phyloP scores from a whole-genome alignment of 306 rosid species.

The Betula pendula region DNA sequence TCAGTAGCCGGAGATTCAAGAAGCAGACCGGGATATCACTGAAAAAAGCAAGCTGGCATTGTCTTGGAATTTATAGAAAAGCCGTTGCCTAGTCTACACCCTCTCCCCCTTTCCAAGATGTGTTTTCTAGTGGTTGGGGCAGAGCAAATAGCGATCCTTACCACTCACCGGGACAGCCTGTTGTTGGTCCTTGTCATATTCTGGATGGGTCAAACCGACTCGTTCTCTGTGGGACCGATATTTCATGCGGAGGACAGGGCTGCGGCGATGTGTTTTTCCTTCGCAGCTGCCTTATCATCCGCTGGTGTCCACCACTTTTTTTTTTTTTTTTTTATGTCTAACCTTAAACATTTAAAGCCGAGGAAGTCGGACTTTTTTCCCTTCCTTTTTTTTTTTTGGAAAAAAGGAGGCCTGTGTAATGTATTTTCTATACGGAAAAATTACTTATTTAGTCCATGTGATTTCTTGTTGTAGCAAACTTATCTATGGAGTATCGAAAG shows the following conservation, averaged over 20 bases:
- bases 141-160: neutral
- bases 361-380: too few species aligned
- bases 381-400: too few species aligned
- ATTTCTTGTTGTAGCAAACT: too few species aligned
- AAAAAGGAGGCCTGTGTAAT: too few species aligned
- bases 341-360: too few species aligned
- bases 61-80: conserved; percentile 24
- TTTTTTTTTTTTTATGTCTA: too few species aligned
- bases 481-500: neutral
- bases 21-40: conserved; percentile 26
- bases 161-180: neutral
- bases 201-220: neutral
- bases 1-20: conserved; percentile 25
- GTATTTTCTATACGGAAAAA: too few species aligned
- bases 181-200: neutral
- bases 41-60: conserved; percentile 15
- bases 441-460: too few species aligned
- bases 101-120: conserved; percentile 11
- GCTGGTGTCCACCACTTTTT: neutral
- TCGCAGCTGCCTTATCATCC: neutral
- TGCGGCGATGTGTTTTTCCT: neutral
- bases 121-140: conserved; percentile 5
- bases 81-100: too few species aligned
- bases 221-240: neutral
- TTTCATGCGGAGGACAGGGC: neutral